These are phyloP conservation scores for Thalassia testudinum DNA, from an alignment of 116 monocot genomes.

Conservation along the genomic window DNA sequence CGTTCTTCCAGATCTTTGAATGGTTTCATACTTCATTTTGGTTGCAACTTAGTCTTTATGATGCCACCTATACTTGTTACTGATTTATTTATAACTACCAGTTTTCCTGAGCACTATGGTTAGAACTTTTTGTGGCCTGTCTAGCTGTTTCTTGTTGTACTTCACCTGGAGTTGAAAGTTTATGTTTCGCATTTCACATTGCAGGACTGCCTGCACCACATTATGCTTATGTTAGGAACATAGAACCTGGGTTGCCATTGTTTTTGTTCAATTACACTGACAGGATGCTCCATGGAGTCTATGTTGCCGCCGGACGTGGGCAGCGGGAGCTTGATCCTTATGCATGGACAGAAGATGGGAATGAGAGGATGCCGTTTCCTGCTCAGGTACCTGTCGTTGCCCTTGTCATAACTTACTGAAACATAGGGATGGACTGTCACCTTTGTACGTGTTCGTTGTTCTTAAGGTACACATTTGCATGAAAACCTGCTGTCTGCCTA, in stretches of 20 bases:
- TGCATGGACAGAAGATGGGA: constrained; percentile 58
- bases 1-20: too few species aligned
- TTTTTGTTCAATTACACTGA: constrained; percentile 83
- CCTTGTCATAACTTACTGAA: neutral
- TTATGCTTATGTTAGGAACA: constrained; percentile 55
- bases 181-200: constrained; percentile 3
- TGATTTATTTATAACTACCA: too few species aligned
- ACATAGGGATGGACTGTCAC: neutral
- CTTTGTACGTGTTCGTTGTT: neutral
- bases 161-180: too few species aligned
- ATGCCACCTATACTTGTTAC: too few species aligned
- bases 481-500: constrained; percentile 28
- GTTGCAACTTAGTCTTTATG: too few species aligned
- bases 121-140: too few species aligned
- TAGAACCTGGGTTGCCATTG: constrained; percentile 59
- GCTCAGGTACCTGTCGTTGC: constrained; percentile 42
- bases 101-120: too few species aligned
- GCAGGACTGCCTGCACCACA: constrained; percentile 70
- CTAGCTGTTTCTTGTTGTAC: too few species aligned
- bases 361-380: constrained; percentile 48
- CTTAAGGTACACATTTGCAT: constrained; percentile 35
- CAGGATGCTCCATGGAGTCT: constrained; percentile 66
- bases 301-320: constrained; percentile 65
- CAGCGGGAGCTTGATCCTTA: constrained; percentile 60
- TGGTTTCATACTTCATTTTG: too few species aligned